These are phyloP conservation scores for Termitomyces sp. DNA, from an alignment of 768 basidiomycete species.

Conservation along the genomic window DNA sequence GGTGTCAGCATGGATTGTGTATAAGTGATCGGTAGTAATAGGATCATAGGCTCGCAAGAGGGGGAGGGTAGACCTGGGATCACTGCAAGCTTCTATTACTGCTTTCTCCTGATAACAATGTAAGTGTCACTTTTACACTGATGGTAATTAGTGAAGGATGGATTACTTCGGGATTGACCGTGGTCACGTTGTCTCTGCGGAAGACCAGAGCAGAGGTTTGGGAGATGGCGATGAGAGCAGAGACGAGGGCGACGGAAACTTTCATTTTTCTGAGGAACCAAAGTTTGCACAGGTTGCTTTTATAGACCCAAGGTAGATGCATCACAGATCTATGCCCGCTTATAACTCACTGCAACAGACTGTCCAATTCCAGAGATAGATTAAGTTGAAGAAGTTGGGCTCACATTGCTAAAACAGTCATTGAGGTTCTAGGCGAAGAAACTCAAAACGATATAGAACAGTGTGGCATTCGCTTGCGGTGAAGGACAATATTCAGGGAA, in stretches of 20 bases:
- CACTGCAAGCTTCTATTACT: constrained; percentile 2
- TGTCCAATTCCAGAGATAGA: background rate
- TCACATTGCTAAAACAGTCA: too few relatives aligned
- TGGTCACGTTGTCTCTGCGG: background rate
- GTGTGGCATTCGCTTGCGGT: too few relatives aligned
- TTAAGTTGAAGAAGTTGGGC: background rate
- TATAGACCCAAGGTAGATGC: background rate
- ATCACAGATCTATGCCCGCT: background rate
- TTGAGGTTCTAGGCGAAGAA: too few relatives aligned
- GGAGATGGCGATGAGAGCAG: background rate
- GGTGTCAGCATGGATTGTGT: constrained; percentile 10
- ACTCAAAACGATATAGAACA: too few relatives aligned
- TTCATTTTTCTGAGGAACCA: background rate
- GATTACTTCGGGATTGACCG: background rate
- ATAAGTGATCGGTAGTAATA: constrained; percentile 7
- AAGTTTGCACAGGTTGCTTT: background rate
- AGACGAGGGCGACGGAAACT: background rate
- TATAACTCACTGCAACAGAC: background rate
- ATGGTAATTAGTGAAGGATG: background rate
- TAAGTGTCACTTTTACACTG: background rate
- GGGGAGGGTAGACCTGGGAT: constrained; percentile 7
- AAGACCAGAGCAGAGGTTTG: background rate
- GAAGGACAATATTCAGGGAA: too few relatives aligned
- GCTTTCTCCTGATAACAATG: background rate
- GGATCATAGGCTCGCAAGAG: constrained; percentile 5